Conservation (phyloP, 2,329 filamentous ascomycete species). For the Penicillium expansum region DNA sequence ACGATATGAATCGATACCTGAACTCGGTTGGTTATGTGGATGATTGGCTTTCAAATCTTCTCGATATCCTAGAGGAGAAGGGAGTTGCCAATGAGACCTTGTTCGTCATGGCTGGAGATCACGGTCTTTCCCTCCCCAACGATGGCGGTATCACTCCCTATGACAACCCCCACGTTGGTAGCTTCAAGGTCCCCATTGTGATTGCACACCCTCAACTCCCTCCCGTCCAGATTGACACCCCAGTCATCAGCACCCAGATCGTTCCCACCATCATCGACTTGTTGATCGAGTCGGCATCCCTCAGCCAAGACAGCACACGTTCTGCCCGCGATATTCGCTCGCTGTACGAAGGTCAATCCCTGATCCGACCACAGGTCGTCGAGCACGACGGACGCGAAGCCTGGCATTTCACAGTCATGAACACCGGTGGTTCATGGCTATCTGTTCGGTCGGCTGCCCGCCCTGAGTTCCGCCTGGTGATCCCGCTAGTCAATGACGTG, state of each 20-base stretch:
- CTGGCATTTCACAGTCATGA: conserved; percentile 39
- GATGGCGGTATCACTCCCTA: conserved; percentile 36
- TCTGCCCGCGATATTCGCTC: conserved; percentile 27
- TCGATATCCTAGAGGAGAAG: conserved; percentile 32
- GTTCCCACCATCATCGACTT: conserved; percentile 34
- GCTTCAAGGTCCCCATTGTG: conserved; percentile 35
- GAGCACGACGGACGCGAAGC: conserved; percentile 22
- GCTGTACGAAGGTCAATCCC: conserved; percentile 36
- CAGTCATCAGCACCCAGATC: conserved; percentile 33
- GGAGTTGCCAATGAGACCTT: conserved; percentile 34
- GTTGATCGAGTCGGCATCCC: conserved; percentile 31
- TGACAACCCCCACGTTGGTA: conserved; percentile 34
- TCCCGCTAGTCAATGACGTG: conserved; percentile 32
- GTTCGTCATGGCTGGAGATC: conserved; percentile 35
- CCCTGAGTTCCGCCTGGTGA: conserved; percentile 30
- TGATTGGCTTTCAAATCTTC: conserved; percentile 32
- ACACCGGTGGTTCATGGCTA: conserved; percentile 34
- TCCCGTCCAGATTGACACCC: conserved; percentile 26
- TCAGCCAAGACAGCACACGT: conserved; percentile 21
- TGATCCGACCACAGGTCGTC: conserved; percentile 29
- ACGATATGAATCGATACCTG: conserved; percentile 30
- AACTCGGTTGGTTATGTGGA: conserved; percentile 35
- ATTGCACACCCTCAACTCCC: conserved; percentile 35
- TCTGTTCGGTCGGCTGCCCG: conserved; percentile 31
- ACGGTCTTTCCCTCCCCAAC: conserved; percentile 37